Percentiles rank a stretch among this genome's conserved stretches.
phyloP scores from a whole-genome alignment of 768 basidiomycete species.

The Royoungia palumana region DNA sequence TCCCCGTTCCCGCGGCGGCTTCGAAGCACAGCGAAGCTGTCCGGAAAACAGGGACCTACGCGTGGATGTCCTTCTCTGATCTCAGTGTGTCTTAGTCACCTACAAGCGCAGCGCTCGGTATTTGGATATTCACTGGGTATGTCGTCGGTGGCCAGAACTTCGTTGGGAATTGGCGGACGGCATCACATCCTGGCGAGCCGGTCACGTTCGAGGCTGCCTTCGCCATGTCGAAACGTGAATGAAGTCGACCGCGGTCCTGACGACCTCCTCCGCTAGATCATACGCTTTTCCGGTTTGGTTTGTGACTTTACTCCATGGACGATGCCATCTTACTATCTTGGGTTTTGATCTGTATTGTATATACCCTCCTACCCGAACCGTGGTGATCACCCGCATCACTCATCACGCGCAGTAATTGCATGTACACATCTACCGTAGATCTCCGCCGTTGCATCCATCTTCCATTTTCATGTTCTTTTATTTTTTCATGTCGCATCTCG shows the following conservation, averaged over 20 bases:
- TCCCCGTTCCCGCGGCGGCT: not conserved
- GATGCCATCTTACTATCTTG: conserved; percentile 2
- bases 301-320: conserved; percentile 8
- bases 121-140: conserved; percentile 65
- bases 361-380: conserved; percentile 1
- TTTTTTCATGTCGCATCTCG: not conserved
- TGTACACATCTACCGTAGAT: conserved; percentile 18
- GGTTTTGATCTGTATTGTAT: conserved; percentile 9
- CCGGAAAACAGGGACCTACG: not conserved
- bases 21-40: not conserved
- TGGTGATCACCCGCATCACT: conserved; percentile 7
- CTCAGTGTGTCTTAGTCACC: conserved; percentile 6
- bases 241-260: not conserved
- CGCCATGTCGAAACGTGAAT: conserved; percentile 50
- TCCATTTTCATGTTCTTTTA: conserved; percentile 5
- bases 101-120: conserved; percentile 10
- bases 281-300: not conserved
- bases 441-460: conserved; percentile 9
- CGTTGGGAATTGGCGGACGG: conserved; percentile 68
- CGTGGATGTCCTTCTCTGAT: conserved; percentile 4
- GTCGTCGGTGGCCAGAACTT: conserved; percentile 61
- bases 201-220: conserved; percentile 62
- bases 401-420: conserved; percentile 7
- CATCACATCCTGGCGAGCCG: conserved; percentile 32
- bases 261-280: not conserved